Percentiles rank a stretch among this genome's conserved stretches.
Conservation (phyloP, 768 basidiomycete genomes). For the Rhodosporidiobolus sp. region DNA sequence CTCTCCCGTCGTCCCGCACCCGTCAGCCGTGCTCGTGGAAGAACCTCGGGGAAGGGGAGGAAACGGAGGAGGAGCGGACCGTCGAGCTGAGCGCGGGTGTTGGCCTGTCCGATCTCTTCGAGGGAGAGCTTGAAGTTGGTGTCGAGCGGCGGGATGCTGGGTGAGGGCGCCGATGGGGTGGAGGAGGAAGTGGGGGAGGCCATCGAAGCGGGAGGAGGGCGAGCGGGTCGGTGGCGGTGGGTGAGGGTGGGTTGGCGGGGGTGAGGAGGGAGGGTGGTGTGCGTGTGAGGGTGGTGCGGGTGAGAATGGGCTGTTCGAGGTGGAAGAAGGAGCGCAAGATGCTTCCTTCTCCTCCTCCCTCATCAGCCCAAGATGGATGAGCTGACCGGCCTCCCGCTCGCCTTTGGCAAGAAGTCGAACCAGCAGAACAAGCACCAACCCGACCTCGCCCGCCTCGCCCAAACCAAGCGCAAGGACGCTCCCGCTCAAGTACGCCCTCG, state of each 20-base stretch:
- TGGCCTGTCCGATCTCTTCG: constrained; percentile 25
- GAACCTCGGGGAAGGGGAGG: neutral
- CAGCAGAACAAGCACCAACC: constrained; percentile 64
- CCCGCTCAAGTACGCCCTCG: neutral
- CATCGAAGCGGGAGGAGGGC: no score
- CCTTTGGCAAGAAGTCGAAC: constrained; percentile 70
- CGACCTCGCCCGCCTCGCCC: constrained; percentile 71
- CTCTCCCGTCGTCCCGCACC: neutral
- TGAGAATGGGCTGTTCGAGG: neutral
- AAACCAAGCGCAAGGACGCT: constrained; percentile 48
- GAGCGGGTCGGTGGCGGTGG: no score
- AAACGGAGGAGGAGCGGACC: neutral
- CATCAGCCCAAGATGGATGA: constrained; percentile 54
- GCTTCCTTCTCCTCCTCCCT: neutral
- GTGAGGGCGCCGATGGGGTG: neutral
- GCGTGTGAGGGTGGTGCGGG: neutral
- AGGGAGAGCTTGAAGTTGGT: neutral
- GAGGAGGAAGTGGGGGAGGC: neutral
- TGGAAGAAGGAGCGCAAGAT: neutral
- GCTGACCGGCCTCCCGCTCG: constrained; percentile 71
- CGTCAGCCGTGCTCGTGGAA: neutral
- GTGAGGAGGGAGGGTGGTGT: neutral
- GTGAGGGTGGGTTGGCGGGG: neutral
- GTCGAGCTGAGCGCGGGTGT: constrained; percentile 29
- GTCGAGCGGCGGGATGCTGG: constrained; percentile 1